Conservation (phyloP, 345 rosid species). For the Tarenaya hassleriana region DNA sequence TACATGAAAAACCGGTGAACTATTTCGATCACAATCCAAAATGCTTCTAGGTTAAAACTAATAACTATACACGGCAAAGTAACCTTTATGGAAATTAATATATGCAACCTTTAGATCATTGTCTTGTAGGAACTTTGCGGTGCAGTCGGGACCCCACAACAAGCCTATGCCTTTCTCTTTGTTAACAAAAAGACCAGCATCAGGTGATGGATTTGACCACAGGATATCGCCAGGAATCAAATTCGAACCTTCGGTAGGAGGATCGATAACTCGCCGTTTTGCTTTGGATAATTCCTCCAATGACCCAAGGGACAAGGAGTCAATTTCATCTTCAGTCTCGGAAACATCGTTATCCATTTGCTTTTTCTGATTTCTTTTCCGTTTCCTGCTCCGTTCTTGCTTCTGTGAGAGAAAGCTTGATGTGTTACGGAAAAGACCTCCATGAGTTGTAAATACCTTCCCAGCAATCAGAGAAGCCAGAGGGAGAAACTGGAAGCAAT, state of each 20-base stretch:
- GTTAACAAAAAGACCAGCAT: slow-evolving; percentile 24
- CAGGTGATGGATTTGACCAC: slow-evolving; percentile 32
- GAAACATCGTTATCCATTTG: slow-evolving; percentile 17
- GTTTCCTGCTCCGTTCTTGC: slow-evolving; percentile 29
- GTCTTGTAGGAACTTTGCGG: slow-evolving; percentile 29
- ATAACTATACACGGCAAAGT: not conserved
- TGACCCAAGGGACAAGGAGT: slow-evolving; percentile 27
- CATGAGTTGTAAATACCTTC: slow-evolving; percentile 32
- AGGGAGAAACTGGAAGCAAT: slow-evolving; percentile 33
- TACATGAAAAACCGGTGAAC: not conserved
- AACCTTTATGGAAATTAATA: slow-evolving; percentile 4
- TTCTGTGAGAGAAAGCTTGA: slow-evolving; percentile 27
- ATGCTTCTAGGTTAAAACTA: slow-evolving; percentile 4
- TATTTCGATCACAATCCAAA: slow-evolving; percentile 13
- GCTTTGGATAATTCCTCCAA: slow-evolving; percentile 28
- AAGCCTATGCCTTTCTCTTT: slow-evolving; percentile 34
- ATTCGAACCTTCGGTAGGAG: slow-evolving; percentile 28
- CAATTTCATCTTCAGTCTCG: slow-evolving; percentile 18
- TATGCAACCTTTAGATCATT: slow-evolving; percentile 30
- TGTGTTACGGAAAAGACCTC: slow-evolving; percentile 32
- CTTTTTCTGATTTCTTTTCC: slow-evolving; percentile 30
- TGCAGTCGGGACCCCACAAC: slow-evolving; percentile 38
- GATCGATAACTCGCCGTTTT: slow-evolving; percentile 29
- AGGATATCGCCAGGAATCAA: slow-evolving; percentile 35
- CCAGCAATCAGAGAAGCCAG: slow-evolving; percentile 33